Evolutionary conservation across 2,329 filamentous ascomycete species (phyloP), one percentile per base, ranked within the genome.

Genomic region (Atkinsonella hypoxylon): DNA sequence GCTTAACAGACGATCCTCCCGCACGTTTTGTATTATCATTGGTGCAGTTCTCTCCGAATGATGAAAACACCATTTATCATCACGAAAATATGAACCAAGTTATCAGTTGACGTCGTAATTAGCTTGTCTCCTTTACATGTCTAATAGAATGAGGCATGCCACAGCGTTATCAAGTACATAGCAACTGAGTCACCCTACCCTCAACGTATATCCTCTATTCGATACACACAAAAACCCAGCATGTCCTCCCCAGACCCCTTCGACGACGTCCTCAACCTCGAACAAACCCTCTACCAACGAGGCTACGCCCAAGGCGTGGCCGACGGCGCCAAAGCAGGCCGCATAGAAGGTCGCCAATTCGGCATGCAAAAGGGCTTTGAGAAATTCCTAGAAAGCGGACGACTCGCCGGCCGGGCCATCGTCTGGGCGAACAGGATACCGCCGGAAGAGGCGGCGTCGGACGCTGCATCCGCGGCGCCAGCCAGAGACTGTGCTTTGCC

Each of bases 291-390:
- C 71, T 95, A 96, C 71, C 73, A 79, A 43, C 81, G 91, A 67
- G 93, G 93, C 53, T 91, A 89, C 71, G 67, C 74, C 6, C 77
- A 88, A 50, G 93, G 93, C 42, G 67, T 81, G 45, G 70, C 75
- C 40, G 91, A 95, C 67, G 93, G 93, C 53, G 73, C 80, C 40
- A 76, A 77, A 53, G 84, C 87, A 32, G 93, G 93, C 39, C 82
- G 83, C 52, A 81, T 88, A 56, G 93, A 98, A 74, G 93, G 93
- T 54, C 86, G 89, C 48, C 80, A 89, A 18, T 89, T 97, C 63
- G 93, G 91, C 0, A 79, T 97, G 41, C 86, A 94, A 64, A 93
- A 90, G 56, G 91, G 90, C 0, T 97, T 93, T 59, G 88, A 95
- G 60, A 97, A 95, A 69, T 96, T 94, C 62, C 64, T 86, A 41